A percentile compares a stretch with the other conserved stretches of the same genome.
Evolutionary conservation across 352 stramenopile species (phyloP).

Genomic region (Aphanomyces cochlioides): DNA sequence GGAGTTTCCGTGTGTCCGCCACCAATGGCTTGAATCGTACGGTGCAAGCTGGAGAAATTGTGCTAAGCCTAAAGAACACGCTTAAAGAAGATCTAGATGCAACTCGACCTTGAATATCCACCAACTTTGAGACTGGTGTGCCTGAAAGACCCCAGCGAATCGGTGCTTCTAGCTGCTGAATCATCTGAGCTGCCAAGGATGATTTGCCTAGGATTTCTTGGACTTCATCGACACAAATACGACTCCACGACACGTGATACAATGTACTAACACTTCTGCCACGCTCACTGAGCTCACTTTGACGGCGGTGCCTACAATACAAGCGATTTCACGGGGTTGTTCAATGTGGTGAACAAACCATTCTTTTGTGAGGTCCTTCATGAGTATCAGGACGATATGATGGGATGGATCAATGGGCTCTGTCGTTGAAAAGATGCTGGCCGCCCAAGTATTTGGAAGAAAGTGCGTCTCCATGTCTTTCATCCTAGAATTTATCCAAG

Average conservation of each 20-base stretch:
- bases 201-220: conserved; percentile 28
- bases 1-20: not conserved
- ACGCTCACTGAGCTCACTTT: conserved; percentile 26
- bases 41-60: conserved; percentile 17
- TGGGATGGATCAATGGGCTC: not conserved
- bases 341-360: conserved; percentile 14
- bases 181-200: conserved; percentile 24
- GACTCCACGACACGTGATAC: conserved; percentile 23
- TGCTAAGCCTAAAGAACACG: not conserved
- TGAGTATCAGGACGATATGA: conserved; percentile 14
- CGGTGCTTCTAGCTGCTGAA: conserved; percentile 15
- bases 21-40: conserved; percentile 21
- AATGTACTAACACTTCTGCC: conserved; percentile 4
- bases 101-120: conserved; percentile 12
- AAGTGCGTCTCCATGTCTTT: conserved; percentile 27
- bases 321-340: not conserved
- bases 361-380: conserved; percentile 25
- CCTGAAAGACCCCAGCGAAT: conserved; percentile 25
- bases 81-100: not conserved
- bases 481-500: conserved; percentile 3
- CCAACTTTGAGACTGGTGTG: conserved; percentile 20
- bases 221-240: conserved; percentile 29
- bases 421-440: conserved; percentile 8
- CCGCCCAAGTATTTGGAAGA: conserved; percentile 9
- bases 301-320: conserved; percentile 13